These are phyloP conservation scores for Solanum raphanifolium DNA, from an alignment of 257 asterid species.

Conservation along the genomic window DNA sequence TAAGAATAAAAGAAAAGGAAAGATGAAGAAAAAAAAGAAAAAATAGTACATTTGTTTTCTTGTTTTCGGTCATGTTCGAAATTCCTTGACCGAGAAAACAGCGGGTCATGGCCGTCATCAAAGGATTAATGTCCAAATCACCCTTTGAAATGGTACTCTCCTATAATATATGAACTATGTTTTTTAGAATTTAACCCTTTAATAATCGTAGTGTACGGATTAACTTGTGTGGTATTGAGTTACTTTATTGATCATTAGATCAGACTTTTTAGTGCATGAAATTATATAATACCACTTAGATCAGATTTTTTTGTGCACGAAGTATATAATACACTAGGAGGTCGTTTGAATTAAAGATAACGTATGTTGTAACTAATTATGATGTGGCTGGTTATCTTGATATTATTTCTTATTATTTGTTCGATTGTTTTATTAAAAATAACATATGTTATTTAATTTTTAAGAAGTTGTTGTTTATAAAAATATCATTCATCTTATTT, in stretches of 20 bases:
- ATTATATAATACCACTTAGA: background rate
- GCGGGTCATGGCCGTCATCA: background rate
- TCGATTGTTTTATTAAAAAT: background rate
- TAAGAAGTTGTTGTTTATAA: too few relatives aligned
- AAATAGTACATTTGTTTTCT: background rate
- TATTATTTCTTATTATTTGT: background rate
- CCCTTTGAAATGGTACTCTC: background rate
- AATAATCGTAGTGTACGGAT: background rate
- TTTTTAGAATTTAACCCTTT: background rate
- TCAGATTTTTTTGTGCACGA: too few relatives aligned
- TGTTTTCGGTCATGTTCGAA: background rate
- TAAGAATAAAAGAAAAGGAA: background rate
- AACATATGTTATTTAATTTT: too few relatives aligned
- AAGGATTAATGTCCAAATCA: background rate
- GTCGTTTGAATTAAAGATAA: background rate
- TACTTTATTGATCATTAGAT: background rate
- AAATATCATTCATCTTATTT: background rate
- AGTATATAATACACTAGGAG: background rate
- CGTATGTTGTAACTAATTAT: background rate
- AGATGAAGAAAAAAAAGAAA: background rate
- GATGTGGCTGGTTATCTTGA: background rate
- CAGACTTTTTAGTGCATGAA: background rate
- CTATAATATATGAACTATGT: background rate
- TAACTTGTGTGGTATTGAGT: background rate
- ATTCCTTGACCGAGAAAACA: background rate